Evolutionary conservation across 2,329 filamentous ascomycete genomes (phyloP).

Genomic region (Claviceps sp.): DNA sequence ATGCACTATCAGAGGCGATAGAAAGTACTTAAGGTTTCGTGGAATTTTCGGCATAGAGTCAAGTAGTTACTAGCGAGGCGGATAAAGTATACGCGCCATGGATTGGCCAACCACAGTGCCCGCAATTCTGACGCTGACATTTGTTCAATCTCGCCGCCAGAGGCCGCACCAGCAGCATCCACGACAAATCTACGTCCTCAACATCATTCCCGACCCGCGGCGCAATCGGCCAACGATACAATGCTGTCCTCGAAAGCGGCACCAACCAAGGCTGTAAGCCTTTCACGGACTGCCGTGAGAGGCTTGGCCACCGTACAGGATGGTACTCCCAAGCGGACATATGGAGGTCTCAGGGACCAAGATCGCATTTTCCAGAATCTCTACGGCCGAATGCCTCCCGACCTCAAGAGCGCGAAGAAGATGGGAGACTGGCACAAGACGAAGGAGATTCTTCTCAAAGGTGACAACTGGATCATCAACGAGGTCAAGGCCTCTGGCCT

Average conservation of each 20-base stretch:
- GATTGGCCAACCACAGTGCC: slow-evolving; percentile 29
- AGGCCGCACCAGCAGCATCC: slow-evolving; percentile 21
- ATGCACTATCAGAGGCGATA: background rate
- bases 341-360: slow-evolving; percentile 86
- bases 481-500: slow-evolving; percentile 96
- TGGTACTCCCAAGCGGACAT: slow-evolving; percentile 52
- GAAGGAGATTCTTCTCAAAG: slow-evolving; percentile 94
- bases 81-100: slow-evolving; percentile 15
- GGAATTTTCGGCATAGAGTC: too few relatives aligned
- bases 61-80: slow-evolving; percentile 15
- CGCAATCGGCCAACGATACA: slow-evolving; percentile 19
- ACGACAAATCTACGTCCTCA: slow-evolving; percentile 14
- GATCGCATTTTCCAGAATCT: slow-evolving; percentile 99
- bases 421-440: slow-evolving; percentile 99
- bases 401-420: slow-evolving; percentile 89
- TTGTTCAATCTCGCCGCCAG: slow-evolving; percentile 19
- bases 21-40: background rate
- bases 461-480: slow-evolving; percentile 96
- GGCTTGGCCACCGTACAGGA: slow-evolving; percentile 74
- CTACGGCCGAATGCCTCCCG: slow-evolving; percentile 82
- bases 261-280: slow-evolving; percentile 23
- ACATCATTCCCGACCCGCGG: slow-evolving; percentile 9
- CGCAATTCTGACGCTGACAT: slow-evolving; percentile 25
- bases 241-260: slow-evolving; percentile 33
- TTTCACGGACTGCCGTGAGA: slow-evolving; percentile 39